Conservation (phyloP, 371 early-diverging fungal genomes). For the Fennellomyces sp. region DNA sequence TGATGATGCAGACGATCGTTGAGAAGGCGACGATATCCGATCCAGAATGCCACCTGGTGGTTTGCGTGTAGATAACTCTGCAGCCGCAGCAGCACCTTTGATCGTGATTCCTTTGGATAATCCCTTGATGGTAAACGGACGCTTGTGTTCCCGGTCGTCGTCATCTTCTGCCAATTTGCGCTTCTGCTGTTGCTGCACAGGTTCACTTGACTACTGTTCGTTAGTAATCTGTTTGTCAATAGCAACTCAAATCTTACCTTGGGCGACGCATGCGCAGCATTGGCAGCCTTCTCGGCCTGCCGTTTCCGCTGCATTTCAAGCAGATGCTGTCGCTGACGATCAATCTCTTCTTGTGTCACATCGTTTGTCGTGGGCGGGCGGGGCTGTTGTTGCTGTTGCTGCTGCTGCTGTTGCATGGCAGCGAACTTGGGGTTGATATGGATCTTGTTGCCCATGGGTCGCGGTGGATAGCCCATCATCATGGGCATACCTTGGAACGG, state of each 20-base stretch:
- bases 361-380: slow-evolving; percentile 13
- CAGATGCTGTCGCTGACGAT: slow-evolving; percentile 3
- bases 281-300: neutral
- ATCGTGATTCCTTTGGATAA: slow-evolving; percentile 4
- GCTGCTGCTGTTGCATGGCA: neutral
- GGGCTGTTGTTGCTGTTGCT: neutral
- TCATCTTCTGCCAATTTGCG: neutral
- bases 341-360: slow-evolving; percentile 37
- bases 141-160: neutral
- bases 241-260: neutral
- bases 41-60: neutral
- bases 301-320: neutral
- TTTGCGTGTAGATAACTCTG: neutral
- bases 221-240: neutral
- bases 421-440: slow-evolving; percentile 12
- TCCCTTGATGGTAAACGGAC: neutral
- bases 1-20: neutral
- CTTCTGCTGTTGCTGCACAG: neutral
- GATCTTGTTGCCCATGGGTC: neutral
- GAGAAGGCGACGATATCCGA: neutral
- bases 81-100: slow-evolving; percentile 10
- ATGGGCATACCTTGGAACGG: neutral
- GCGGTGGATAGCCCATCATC: neutral
- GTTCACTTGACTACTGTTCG: neutral
- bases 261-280: neutral